A percentile compares a stretch with the other conserved stretches of the same genome.
These are phyloP conservation scores for Neovahlkampfia damariscottae DNA, from an alignment of 78 protist species.

Conservation along the genomic window DNA sequence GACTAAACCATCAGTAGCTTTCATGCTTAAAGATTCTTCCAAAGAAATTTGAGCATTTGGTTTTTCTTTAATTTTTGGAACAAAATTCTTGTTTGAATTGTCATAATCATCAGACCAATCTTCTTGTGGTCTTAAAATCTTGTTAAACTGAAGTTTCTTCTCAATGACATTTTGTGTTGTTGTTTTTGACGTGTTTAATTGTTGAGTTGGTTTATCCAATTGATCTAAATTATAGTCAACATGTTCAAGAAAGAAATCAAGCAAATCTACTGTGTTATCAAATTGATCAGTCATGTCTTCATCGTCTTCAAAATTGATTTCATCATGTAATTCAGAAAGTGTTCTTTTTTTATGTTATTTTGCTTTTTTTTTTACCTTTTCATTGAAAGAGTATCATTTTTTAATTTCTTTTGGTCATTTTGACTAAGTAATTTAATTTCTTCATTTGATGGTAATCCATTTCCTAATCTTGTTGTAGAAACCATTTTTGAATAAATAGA, in stretches of 20 bases:
- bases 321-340: too few species aligned
- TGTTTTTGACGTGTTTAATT: too few species aligned
- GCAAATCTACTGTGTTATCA: not conserved
- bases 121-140: not conserved
- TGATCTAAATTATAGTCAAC: not conserved
- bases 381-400: not conserved
- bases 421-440: too few species aligned
- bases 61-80: slow-evolving; percentile 48
- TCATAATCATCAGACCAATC: slow-evolving; percentile 22
- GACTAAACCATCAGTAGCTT: too few species aligned
- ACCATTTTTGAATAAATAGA: not conserved
- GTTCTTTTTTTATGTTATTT: too few species aligned
- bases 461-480: not conserved
- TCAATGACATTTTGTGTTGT: not conserved
- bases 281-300: not conserved
- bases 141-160: not conserved
- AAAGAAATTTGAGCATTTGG: slow-evolving; percentile 25
- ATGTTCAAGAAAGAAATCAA: not conserved
- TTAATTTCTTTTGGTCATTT: too few species aligned
- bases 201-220: not conserved
- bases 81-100: slow-evolving; percentile 50
- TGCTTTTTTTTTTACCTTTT: too few species aligned
- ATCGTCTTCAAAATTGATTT: too few species aligned
- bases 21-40: not conserved
- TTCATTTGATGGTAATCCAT: not conserved